Percentiles rank a stretch among this genome's conserved stretches.
These are phyloP conservation scores for Trametes cubensis DNA, from an alignment of 768 basidiomycete species.

Conservation along the genomic window DNA sequence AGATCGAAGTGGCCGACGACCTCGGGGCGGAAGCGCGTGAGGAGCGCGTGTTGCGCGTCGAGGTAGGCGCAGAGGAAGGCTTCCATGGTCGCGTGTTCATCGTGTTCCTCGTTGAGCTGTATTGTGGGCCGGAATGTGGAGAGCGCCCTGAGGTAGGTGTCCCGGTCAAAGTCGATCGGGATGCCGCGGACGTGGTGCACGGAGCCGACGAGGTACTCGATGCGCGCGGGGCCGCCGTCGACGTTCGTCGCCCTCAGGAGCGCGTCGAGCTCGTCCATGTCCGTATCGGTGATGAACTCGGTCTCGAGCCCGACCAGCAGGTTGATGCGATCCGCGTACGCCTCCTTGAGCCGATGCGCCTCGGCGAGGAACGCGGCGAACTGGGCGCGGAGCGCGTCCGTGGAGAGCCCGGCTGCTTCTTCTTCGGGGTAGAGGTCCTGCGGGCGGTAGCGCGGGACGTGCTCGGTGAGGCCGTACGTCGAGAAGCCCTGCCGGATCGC, in stretches of 20 bases:
- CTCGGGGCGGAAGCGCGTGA: slow-evolving; percentile 77
- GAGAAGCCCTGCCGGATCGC: slow-evolving; percentile 80
- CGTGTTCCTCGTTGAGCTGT: neutral
- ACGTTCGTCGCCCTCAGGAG: slow-evolving; percentile 46
- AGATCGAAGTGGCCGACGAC: slow-evolving; percentile 94
- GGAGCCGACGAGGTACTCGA: slow-evolving; percentile 92
- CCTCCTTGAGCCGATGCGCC: slow-evolving; percentile 72
- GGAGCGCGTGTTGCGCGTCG: slow-evolving; percentile 77
- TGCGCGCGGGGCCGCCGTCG: slow-evolving; percentile 41
- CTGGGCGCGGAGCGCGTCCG: slow-evolving; percentile 55
- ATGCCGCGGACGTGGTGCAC: slow-evolving; percentile 87
- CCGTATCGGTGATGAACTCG: slow-evolving; percentile 75
- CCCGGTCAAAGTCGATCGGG: slow-evolving; percentile 89
- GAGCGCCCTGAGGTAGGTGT: slow-evolving; percentile 68
- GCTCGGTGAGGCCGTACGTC: slow-evolving; percentile 88
- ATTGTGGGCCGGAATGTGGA: slow-evolving; percentile 32
- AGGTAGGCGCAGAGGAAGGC: slow-evolving; percentile 72
- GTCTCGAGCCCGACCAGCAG: slow-evolving; percentile 92
- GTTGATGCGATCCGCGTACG: slow-evolving; percentile 65
- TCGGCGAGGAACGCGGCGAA: slow-evolving; percentile 77
- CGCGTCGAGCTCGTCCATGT: slow-evolving; percentile 58
- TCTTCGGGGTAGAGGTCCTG: slow-evolving; percentile 95
- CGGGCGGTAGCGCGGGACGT: slow-evolving; percentile 83
- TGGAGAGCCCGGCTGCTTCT: slow-evolving; percentile 58
- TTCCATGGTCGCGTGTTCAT: slow-evolving; percentile 39